Evolutionary conservation across 1,284 basidiomycete genomes (phyloP).

Genomic region (Hemileia vastatrix): DNA sequence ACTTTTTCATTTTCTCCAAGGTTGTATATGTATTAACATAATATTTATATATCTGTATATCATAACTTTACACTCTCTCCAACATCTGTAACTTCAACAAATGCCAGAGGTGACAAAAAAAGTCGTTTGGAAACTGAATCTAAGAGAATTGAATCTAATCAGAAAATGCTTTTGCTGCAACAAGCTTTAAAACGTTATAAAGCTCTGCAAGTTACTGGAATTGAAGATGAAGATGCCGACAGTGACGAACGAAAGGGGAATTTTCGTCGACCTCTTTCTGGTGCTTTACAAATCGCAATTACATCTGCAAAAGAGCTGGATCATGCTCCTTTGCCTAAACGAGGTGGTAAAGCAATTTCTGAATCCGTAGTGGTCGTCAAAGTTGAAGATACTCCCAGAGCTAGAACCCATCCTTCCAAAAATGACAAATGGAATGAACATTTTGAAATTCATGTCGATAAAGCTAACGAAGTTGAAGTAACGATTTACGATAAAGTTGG

Average conservation of each 20-base stretch:
- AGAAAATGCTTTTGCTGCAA: conserved; percentile 87
- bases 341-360: conserved; percentile 56
- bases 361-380: conserved; percentile 92
- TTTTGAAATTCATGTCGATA: conserved; percentile 92
- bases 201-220: conserved; percentile 84
- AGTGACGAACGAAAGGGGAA: conserved; percentile 73
- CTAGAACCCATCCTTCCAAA: conserved; percentile 80
- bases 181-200: conserved; percentile 92
- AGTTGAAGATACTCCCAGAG: conserved; percentile 88
- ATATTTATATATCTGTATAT: neutral
- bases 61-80: neutral
- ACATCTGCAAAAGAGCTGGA: conserved; percentile 87
- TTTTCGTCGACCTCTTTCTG: conserved; percentile 83
- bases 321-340: conserved; percentile 61
- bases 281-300: conserved; percentile 79
- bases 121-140: conserved; percentile 65
- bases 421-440: conserved; percentile 97
- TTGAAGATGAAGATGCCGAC: conserved; percentile 60
- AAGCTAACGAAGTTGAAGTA: conserved; percentile 96
- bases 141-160: conserved; percentile 86
- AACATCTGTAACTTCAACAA: neutral
- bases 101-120: conserved; percentile 29
- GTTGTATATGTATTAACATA: neutral
- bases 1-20: neutral
- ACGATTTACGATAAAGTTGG: conserved; percentile 84